Base-by-base conservation (phyloP, 176 grass and related monocot genomes). In the Tuctoria greenei region DNA sequence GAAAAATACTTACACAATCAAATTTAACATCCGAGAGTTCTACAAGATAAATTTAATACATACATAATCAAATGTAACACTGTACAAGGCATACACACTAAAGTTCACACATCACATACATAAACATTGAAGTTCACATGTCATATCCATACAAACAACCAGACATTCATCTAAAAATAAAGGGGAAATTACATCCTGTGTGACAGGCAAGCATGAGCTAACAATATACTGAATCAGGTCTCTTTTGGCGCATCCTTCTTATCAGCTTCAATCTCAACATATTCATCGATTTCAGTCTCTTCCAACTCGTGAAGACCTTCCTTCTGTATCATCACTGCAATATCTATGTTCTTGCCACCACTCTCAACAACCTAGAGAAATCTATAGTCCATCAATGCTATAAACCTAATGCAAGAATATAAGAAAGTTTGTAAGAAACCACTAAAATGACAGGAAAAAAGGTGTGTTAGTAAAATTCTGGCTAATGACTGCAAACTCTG, bases 321-420 rank as follows among this genome's bases (percentile, higher is more conserved):
- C 55, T 89, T 64, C 13, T 83, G 73, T 34, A 86, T 91, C 94
- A 89, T 87, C 38, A 97, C 86, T 20, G 91, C 90, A 83, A 97
- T 89, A 71, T 97, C 91, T 74, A 93, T 91, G 73, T 97, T 93
- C 84, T 93, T 97, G 56, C 91, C 94, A 12, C 91, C 90, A 40
- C 91, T 91, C 88, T 91, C 91, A 45, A 93, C 94, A 43, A 93
- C 88, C 90, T 93, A 85, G 38, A 72, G 9, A 87, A 18, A 16
- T 11, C 4, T 24, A 28, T 34, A 25, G 14, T 59, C 51, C 46
- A 74, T 41, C 69, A 41, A 41, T 79, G 23, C 0, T 21, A 17
- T 15, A 1, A 38, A 69, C 12, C 12, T 6, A 41, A 54, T 37
- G 43, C 8, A 26, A 41, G 5, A 56, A 74, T 36, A 15, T n/a